phyloP scores from a whole-genome alignment of 164 flowering plant species.

The Vitis rupestris region DNA sequence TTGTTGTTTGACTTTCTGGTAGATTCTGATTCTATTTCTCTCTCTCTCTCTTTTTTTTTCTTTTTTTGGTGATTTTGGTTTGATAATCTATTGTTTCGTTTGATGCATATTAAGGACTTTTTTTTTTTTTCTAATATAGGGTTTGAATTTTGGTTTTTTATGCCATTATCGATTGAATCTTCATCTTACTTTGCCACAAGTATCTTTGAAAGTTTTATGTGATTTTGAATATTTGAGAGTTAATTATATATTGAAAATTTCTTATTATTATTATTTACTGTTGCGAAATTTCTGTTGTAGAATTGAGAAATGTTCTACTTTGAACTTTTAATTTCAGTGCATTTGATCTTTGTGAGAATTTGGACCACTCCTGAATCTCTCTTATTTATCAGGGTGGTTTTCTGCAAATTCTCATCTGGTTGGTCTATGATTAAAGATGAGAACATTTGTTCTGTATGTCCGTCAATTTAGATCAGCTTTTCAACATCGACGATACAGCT shows the following conservation, averaged over 20 bases:
- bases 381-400: neutral
- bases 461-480: slow-evolving; percentile 32
- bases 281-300: neutral
- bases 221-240: neutral
- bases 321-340: neutral
- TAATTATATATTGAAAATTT: neutral
- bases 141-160: too few relatives aligned
- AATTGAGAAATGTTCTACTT: neutral
- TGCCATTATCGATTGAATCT: too few relatives aligned
- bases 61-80: too few relatives aligned
- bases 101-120: too few relatives aligned
- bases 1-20: too few relatives aligned
- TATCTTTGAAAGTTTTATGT: neutral
- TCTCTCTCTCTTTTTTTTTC: too few relatives aligned
- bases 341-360: neutral
- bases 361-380: neutral
- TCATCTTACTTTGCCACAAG: too few relatives aligned
- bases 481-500: slow-evolving; percentile 15
- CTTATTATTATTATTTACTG: neutral
- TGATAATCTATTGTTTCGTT: too few relatives aligned
- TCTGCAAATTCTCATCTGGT: neutral
- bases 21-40: too few relatives aligned
- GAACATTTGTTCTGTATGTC: slow-evolving; percentile 29
- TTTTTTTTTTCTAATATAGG: too few relatives aligned
- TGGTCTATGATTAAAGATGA: slow-evolving; percentile 34